Base-by-base conservation (phyloP, 495 filamentous ascomycete species). In the Penicillium waksmanii region DNA sequence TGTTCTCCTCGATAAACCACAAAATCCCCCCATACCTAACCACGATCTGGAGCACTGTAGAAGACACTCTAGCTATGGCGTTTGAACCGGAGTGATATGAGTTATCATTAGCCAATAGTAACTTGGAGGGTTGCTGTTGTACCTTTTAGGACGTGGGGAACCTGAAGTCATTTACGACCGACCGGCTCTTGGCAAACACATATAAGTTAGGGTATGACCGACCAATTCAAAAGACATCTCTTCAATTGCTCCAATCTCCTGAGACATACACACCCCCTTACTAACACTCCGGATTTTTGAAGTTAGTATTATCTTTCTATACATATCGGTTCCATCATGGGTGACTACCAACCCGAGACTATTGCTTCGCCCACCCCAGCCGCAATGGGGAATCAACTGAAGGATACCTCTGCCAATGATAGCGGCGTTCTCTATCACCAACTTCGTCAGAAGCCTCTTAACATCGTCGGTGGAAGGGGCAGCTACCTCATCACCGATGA, bases 361-460 rank as follows among this genome's bases (percentile, higher is more conserved):
- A 34, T 35, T 33, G 12, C n/a, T 5, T 19, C 27, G 3, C 6
- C 36, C 11, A 49, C 46, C 17, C 58, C 57, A 17, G 31, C 46
- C 23, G 27, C 33, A 1, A 7, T 43, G 2, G 51, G 40, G 25
- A 56, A 59, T 23, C 36, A 49, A 3, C 13, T 25, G 9, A 36
- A 55, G 11, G 12, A 34, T 11, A 34, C 11, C 1, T 18, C 13
- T 33, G 3, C 47, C 48, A 25, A 55, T 6, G 19, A 40, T 11
- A 68, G 68, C 27, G 63, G 57, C n/a, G 68, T 70, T 10, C 59
- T 68, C 11, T 68, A 68, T 23, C 62, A 62, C 21, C 65, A 68
- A 31, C 59, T 68, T 49, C 62, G 63, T 21, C 57, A 55, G 15
- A 55, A 62, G 21, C 65, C 65, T 18, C 51, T 65, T 15, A 67